Evolutionary conservation across 225 moss, liverwort and hornwort species (phyloP), one percentile per base, ranked within the genome.

Genomic region (Sphagnum contortum): DNA sequence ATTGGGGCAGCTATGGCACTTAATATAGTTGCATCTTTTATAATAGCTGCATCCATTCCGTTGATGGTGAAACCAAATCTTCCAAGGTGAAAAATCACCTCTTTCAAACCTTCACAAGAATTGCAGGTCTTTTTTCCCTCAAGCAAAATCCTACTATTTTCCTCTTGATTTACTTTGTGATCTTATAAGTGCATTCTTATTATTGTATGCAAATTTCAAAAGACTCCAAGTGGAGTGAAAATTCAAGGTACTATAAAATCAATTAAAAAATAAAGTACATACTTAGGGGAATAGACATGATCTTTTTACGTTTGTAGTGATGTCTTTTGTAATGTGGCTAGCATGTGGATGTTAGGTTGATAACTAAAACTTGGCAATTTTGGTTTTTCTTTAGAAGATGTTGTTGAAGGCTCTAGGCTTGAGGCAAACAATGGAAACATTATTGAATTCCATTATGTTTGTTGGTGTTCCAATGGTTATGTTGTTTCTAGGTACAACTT

Each of bases 381-480:
- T 82, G 79, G 73, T 75, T 81, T 29, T 70, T 80, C 76, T 77
- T 82, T 80, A 87, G 83, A 87, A 73, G 29, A 29, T 0, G 79
- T 87, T 50, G 75, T 80, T 65, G 80, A 83, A 69, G 86, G 86
- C 64, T 67, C 68, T 75, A 83, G 86, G 62, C 77, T 83, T 3
- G 83, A 83, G 73, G 86, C 82, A 57, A 86, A 83, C 64, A 80
- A 74, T 50, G 86, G 86, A 50, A 82, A 86, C 60, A 68, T 59
- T n/a, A 68, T 86, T 67, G 83, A 75, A 71, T 86, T 86, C 71
- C 73, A 86, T 74, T 86, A 80, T 69, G 86, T 83, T 3, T 82
- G 82, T 72, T 68, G 86, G 64, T 73, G 86, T 9, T 82, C 86
- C 70, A 86, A 86, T 59, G 86, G 86, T 12, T 86, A 86, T 77